Evolutionary conservation across 257 asterid species (phyloP).

Genomic region (Fraxinus excelsior): DNA sequence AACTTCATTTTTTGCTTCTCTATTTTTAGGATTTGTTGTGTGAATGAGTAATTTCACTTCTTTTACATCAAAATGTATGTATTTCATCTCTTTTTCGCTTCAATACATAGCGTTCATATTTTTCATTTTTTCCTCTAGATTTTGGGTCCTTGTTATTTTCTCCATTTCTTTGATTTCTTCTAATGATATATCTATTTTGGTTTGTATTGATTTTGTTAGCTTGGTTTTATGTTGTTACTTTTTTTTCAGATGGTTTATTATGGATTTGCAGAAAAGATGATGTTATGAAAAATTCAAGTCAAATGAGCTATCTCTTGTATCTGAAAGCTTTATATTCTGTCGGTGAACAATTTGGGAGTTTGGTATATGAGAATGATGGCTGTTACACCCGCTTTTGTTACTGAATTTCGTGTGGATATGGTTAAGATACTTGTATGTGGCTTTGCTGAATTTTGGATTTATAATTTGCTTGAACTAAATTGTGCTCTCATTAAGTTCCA

Average conservation of each 20-base stretch:
- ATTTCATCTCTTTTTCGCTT: too few species aligned
- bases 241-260: slow-evolving; percentile 24
- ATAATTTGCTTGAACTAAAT: slow-evolving; percentile 22
- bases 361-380: slow-evolving; percentile 26
- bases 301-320: slow-evolving; percentile 14
- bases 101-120: too few species aligned
- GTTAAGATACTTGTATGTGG: slow-evolving; percentile 13
- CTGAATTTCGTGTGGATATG: slow-evolving; percentile 23
- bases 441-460: slow-evolving; percentile 22
- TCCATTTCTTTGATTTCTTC: too few species aligned
- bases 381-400: slow-evolving; percentile 32
- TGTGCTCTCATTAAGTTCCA: not conserved
- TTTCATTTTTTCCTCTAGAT: too few species aligned
- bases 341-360: slow-evolving; percentile 11
- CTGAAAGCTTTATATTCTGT: not conserved
- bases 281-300: not conserved
- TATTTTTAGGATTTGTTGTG: too few species aligned
- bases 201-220: not conserved
- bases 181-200: not conserved
- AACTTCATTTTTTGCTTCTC: too few species aligned
- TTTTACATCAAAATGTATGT: too few species aligned
- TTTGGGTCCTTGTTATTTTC: too few species aligned
- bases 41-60: too few species aligned
- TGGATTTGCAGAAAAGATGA: slow-evolving; percentile 18
- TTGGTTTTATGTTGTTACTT: slow-evolving; percentile 13